Evolutionary conservation across 2,329 filamentous ascomycete genomes (phyloP), one percentile per base, ranked within the genome.

Genomic region (Colletotrichum shisoi): DNA sequence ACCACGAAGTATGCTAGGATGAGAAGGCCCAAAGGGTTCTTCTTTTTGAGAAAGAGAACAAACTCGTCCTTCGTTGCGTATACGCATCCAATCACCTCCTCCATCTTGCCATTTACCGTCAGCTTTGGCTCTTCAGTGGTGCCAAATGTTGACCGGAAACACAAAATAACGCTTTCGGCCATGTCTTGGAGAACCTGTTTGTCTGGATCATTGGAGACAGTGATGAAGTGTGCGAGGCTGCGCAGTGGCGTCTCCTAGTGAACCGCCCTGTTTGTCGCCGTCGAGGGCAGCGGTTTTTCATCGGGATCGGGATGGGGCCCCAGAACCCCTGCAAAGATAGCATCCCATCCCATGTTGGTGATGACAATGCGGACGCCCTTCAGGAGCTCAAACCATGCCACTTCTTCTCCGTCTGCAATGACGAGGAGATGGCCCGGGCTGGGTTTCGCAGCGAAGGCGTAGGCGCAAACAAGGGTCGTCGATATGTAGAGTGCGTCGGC

Each of bases 161-260:
- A 65, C 2, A 12, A 34, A 4, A 46, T 24, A 9, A 72, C 15
- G 2, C 39, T 19, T 3, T 54, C 19, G 1, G 63, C n/a, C 31
- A 51, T 52, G 9, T 56, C 42, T 19, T 42, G 13, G 42, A 64
- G 70, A 1, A 57, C 34, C n/a, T n/a, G 31, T 4, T 21, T 24
- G 39, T 63, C 39, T 3, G 54, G 17, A 7, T 65, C 59, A n/a
- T 56, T 34, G 40, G 51, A 45, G 2, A 37, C 17, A n/a, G 48
- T 31, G 2, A 71, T 52, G 4, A 67, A 13, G 15, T 63, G 60
- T 1, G 63, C 45, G 1, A 72, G 53, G 13, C 63, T 42, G 9
- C 59, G 5, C 8, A 72, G n/a, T 1, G 71, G 67, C 12, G 46
- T 21, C 27, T 62, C 64, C 71, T 70, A 71, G 13, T 69, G 40